Percentiles rank a stretch among this genome's conserved stretches.
These are phyloP conservation scores for Chernovozyma sophiae-reginae DNA, from an alignment of 1,139 yeast species.

Conservation along the genomic window DNA sequence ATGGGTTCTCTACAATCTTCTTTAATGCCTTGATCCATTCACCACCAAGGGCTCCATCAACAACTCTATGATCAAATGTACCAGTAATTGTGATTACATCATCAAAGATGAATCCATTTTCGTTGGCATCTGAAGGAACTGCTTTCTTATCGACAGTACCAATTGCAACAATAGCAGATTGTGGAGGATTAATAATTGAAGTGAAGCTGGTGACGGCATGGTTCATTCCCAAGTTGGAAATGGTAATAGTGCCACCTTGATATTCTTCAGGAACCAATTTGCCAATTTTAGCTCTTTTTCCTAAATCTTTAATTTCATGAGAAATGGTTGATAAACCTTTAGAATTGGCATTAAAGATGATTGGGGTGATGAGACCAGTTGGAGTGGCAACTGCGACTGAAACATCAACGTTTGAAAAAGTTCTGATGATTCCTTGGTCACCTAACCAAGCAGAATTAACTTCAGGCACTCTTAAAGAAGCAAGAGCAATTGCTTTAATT, in stretches of 20 bases:
- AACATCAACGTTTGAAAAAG: constrained; percentile 87
- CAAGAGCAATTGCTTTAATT: constrained; percentile 90
- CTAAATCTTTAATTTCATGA: constrained; percentile 81
- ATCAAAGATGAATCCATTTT: constrained; percentile 88
- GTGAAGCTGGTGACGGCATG: constrained; percentile 88
- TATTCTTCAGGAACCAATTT: constrained; percentile 93
- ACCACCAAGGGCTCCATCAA: constrained; percentile 98
- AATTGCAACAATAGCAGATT: constrained; percentile 86
- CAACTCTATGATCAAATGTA: constrained; percentile 95
- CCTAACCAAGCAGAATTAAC: constrained; percentile 95
- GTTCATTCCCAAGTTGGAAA: constrained; percentile 98
- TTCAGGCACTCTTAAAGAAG: constrained; percentile 87
- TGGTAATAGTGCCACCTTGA: constrained; percentile 99
- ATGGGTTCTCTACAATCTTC: constrained; percentile 90
- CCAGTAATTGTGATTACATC: constrained; percentile 90
- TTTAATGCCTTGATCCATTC: constrained; percentile 93
- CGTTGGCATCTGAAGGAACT: constrained; percentile 86
- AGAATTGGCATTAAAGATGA: constrained; percentile 79
- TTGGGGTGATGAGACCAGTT: constrained; percentile 95
- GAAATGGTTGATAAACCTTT: constrained; percentile 86
- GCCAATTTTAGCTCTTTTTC: constrained; percentile 92
- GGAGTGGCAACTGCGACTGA: constrained; percentile 99
- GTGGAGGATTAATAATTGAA: constrained; percentile 97
- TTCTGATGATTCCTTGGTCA: constrained; percentile 84
- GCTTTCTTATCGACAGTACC: constrained; percentile 93